phyloP scores from a whole-genome alignment of 257 asterid species.

The Forsythia viridissima region DNA sequence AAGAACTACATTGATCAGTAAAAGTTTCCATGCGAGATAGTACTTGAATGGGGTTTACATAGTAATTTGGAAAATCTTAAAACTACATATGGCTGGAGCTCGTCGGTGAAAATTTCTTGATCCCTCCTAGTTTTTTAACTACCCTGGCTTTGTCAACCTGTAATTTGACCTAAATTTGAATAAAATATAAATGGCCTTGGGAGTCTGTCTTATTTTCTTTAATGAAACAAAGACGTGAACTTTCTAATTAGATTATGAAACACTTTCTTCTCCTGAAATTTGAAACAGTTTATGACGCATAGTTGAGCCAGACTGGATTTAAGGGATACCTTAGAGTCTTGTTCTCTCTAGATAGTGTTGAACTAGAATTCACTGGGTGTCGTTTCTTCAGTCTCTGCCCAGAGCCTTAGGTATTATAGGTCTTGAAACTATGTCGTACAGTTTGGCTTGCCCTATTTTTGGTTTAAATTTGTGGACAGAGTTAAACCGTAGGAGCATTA shows the following conservation, averaged over 20 bases:
- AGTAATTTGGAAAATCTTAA: not conserved
- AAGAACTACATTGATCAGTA: not conserved
- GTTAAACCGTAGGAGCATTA: not conserved
- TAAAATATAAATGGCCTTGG: not conserved
- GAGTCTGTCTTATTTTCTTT: not conserved
- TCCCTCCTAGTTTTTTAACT: not conserved
- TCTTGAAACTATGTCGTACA: not conserved
- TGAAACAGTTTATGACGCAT: not conserved
- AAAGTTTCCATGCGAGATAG: not conserved
- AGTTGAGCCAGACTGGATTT: not conserved
- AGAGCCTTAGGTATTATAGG: not conserved
- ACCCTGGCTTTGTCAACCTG: not conserved
- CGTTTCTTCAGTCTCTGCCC: not conserved
- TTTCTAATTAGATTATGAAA: not conserved
- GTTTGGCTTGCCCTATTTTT: not conserved
- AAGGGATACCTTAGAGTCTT: not conserved
- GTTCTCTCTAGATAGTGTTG: not conserved
- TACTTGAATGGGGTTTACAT: not conserved
- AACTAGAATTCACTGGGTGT: not conserved
- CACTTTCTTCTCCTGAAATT: not conserved
- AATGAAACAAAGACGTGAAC: not conserved
- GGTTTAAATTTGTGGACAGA: not conserved
- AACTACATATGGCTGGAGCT: not conserved
- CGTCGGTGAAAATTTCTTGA: not conserved
- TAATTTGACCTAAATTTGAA: not conserved